A percentile compares a stretch with the other conserved stretches of the same genome.
Conservation (phyloP, 177 flowering plant genomes). For the Vitis hybrid region DNA sequence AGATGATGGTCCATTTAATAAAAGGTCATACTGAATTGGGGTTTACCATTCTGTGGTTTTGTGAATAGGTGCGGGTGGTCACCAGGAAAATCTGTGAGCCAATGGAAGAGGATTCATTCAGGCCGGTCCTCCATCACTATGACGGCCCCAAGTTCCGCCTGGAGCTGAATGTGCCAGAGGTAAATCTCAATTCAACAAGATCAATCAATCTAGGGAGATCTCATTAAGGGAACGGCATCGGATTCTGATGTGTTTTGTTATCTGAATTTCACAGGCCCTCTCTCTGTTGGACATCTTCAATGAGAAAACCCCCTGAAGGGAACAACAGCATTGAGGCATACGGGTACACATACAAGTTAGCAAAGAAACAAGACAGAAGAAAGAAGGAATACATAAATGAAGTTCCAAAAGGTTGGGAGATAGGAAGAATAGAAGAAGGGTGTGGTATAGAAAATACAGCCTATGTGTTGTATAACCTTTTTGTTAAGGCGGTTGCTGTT, state of each 20-base stretch:
- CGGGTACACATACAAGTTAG: neutral
- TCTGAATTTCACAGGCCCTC: conserved; percentile 53
- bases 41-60: neutral
- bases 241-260: neutral
- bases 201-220: neutral
- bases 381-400: neutral
- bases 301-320: conserved; percentile 31
- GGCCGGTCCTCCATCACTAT: conserved; percentile 97
- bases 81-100: conserved; percentile 80
- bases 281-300: conserved; percentile 83
- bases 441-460: neutral
- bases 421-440: neutral
- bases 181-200: conserved; percentile 7
- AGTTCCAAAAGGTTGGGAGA: too few relatives aligned
- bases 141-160: conserved; percentile 98
- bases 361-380: neutral
- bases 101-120: conserved; percentile 89
- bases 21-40: neutral
- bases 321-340: neutral
- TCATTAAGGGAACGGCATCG: too few relatives aligned
- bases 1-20: too few relatives aligned
- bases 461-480: neutral
- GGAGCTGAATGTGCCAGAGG: conserved; percentile 90
- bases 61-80: conserved; percentile 61
- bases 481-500: neutral